Conservation (phyloP, 306 rosid species). For the Begonia masoniana region DNA sequence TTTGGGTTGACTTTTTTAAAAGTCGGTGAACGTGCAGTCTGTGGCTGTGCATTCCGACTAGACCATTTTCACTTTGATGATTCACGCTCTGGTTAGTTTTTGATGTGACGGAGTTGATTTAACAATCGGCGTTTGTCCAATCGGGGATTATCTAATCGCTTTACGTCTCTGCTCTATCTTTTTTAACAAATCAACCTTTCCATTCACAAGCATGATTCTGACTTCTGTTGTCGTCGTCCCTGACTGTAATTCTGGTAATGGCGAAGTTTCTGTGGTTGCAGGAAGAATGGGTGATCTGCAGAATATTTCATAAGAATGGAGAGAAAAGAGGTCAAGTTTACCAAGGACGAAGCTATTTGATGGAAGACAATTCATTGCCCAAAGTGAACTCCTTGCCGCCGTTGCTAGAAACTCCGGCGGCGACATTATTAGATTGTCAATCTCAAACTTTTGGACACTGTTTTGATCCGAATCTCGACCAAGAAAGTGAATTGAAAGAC, state of each 20-base stretch:
- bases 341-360: constrained; percentile 10
- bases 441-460: constrained; percentile 2
- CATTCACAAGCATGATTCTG: background rate
- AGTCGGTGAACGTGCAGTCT: background rate
- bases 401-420: constrained; percentile 19
- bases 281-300: constrained; percentile 92
- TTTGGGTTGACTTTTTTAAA: constrained; percentile 22
- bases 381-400: constrained; percentile 16
- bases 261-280: constrained; percentile 3
- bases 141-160: background rate
- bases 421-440: constrained; percentile 7
- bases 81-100: background rate
- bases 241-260: background rate
- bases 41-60: background rate
- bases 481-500: background rate
- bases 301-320: constrained; percentile 52
- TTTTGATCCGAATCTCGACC: constrained; percentile 13
- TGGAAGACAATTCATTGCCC: constrained; percentile 8
- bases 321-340: constrained; percentile 31
- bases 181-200: no score
- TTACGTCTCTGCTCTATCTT: no score
- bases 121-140: constrained; percentile 2
- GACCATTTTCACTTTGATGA: constrained; percentile 13
- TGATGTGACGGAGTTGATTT: constrained; percentile 8
- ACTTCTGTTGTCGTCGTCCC: background rate